Evolutionary conservation across 2,329 filamentous ascomycete species (phyloP), one percentile per base, ranked within the genome.

Genomic region (Trichoderma sp.): DNA sequence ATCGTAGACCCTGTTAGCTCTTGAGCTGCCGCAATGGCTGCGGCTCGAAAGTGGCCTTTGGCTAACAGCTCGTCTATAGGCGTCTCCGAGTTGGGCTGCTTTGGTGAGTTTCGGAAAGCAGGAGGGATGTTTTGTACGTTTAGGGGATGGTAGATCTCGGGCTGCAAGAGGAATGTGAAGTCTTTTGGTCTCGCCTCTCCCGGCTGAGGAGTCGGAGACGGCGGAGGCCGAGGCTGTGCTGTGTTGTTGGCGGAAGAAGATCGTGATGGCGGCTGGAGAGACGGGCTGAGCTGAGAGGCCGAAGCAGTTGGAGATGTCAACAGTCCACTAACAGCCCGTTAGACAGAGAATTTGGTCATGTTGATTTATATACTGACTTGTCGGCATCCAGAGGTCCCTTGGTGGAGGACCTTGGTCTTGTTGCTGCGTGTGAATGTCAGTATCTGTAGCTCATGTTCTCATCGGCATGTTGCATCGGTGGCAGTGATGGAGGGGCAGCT

Each of bases 81-180:
- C 1, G 92, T 89, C 32, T 88, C 86, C 0, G 89, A 83, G 1
- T 85, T 80, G 1, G 93, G 91, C 74, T 91, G 88, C 73, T 90
- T 85, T 23, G 89, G 81, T 0, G 93, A 88, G 74, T 88, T 88
- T 73, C 93, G 89, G 80, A 97, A 95, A 3, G 93, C 82, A 0
- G 84, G 77, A 0, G 90, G 88, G 13, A 90, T 81, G 73, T 86
- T 85, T 58, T 89, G 85, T 17, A 87, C 87, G 1, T 92, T 90
- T 28, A 98, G 85, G 2, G 92, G 90, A 78, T 97, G 95, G 83
- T 95, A 98, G 70, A 95, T 91, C 74, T 93, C 89, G 3, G 93
- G 91, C 23, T 91, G 89, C 12, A 96, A 88, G 59, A 98, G 89
- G 79, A 92, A 95, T 20, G 91, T 89, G 75, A 97, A 92, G 82